Conservation (phyloP, 495 filamentous ascomycete species). For the Lepidopterella palustris region DNA sequence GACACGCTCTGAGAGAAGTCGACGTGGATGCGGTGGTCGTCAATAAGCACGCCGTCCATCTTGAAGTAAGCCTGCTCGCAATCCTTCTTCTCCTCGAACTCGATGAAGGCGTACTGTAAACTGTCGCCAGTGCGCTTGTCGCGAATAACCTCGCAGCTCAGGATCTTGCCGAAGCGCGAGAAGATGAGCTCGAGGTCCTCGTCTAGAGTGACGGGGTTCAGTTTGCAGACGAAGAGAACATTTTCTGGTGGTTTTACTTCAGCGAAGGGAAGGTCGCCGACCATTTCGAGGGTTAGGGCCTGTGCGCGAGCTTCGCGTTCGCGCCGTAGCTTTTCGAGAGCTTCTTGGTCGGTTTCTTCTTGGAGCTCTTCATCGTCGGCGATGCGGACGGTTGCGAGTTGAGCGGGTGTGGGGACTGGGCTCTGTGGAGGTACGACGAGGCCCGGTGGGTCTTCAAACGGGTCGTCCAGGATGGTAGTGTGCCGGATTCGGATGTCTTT, state of each 20-base stretch:
- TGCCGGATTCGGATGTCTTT: slow-evolving; percentile 91
- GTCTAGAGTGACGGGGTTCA: slow-evolving; percentile 94
- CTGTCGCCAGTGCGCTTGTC: slow-evolving; percentile 92
- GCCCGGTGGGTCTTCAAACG: slow-evolving; percentile 70
- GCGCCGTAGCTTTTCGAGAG: slow-evolving; percentile 69
- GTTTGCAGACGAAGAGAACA: slow-evolving; percentile 94
- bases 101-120: slow-evolving; percentile 95
- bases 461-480: slow-evolving; percentile 83
- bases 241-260: slow-evolving; percentile 98
- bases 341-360: slow-evolving; percentile 70
- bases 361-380: slow-evolving; percentile 78
- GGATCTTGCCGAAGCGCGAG: slow-evolving; percentile 89
- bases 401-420: slow-evolving; percentile 74
- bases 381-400: slow-evolving; percentile 85
- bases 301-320: slow-evolving; percentile 92
- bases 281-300: slow-evolving; percentile 93
- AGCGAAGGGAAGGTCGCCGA: slow-evolving; percentile 94
- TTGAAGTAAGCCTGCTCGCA: slow-evolving; percentile 98
- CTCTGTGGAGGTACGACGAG: slow-evolving; percentile 69
- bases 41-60: slow-evolving; percentile 94
- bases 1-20: slow-evolving; percentile 97
- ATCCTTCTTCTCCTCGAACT: slow-evolving; percentile 84
- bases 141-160: slow-evolving; percentile 94
- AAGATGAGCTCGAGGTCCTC: slow-evolving; percentile 94
- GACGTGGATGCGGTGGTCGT: slow-evolving; percentile 96